A percentile compares a stretch with the other conserved stretches of the same genome.
phyloP scores from a whole-genome alignment of 2,329 filamentous ascomycete genomes.

The Xylaria sp. region DNA sequence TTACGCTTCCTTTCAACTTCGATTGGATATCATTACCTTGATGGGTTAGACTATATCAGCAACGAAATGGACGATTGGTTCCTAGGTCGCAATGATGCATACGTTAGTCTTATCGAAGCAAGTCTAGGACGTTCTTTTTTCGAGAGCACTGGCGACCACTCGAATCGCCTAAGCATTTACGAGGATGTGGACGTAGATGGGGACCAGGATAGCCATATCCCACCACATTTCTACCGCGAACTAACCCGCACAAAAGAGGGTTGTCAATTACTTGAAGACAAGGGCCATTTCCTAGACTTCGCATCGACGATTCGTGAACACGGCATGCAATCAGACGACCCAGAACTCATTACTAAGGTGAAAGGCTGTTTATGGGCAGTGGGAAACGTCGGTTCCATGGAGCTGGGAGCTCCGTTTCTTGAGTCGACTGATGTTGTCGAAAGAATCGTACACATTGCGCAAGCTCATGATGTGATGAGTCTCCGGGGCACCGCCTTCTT shows the following conservation, averaged over 20 bases:
- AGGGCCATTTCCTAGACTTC: slow-evolving; percentile 96
- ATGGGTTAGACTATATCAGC: slow-evolving; percentile 97
- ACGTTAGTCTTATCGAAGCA: slow-evolving; percentile 93
- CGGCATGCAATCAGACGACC: slow-evolving; percentile 82
- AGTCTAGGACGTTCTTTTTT: slow-evolving; percentile 85
- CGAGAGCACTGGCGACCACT: slow-evolving; percentile 64
- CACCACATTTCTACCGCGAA: slow-evolving; percentile 98
- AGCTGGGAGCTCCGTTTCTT: slow-evolving; percentile 91
- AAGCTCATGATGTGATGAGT: slow-evolving; percentile 86
- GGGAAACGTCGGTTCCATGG: slow-evolving; percentile 97
- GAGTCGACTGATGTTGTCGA: slow-evolving; percentile 88
- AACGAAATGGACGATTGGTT: slow-evolving; percentile 99
- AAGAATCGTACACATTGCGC: slow-evolving; percentile 86
- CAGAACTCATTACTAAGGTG: slow-evolving; percentile 86
- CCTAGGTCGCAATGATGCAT: slow-evolving; percentile 93
- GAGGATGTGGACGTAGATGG: slow-evolving; percentile 58
- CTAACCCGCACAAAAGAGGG: slow-evolving; percentile 91
- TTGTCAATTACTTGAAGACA: slow-evolving; percentile 85
- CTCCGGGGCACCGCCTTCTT: slow-evolving; percentile 96
- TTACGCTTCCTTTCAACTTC: slow-evolving; percentile 94
- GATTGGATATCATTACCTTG: slow-evolving; percentile 95
- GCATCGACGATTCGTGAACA: slow-evolving; percentile 86
- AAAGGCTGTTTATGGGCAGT: slow-evolving; percentile 98
- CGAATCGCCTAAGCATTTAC: slow-evolving; percentile 63
- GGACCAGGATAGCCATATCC: slow-evolving; percentile 70